Base-by-base conservation (phyloP, 1,139 yeast species). In the Protomyces inouyei region DNA sequence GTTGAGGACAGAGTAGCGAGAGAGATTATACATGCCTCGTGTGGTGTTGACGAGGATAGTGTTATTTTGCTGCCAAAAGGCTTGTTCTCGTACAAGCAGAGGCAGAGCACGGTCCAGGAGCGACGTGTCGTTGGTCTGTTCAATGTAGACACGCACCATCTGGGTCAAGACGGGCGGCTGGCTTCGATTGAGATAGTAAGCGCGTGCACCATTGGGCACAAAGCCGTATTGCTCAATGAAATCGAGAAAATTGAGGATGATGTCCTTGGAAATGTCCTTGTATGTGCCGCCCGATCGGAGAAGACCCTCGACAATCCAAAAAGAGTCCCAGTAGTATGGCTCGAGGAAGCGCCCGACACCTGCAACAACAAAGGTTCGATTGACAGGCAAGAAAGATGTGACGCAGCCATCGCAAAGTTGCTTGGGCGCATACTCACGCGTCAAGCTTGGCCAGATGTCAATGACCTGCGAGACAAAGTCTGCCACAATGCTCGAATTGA, bases 171-270 rank as follows among this genome's bases (percentile, higher is more conserved):
- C 23, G 10, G 65, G 65, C 23, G 65, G 65, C 59, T 63, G 65
- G 25, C 65, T 60, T 9, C 65, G 57, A 32, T 63, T 63, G 57
- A 57, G 59, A 35, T 63, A 63, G 51, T 63, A 63, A 18, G 38
- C 55, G 8, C 65, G 53, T 12, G 53, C 65, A n/a, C 65, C 65
- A 37, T 63, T 63, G 3, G 65, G 65, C 36, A 63, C 59, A 18
- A 63, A 63, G 40, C 65, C 65, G 28, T 40, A 63, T 18, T 52
- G 40, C 8, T 43, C 59, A 4, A 63, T 28, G 9, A 52, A 35
- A 38, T 57, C 61, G 28, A 59, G 38, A 23, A 63, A 57, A 40
- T 63, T 63, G 14, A 48, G 51, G 35, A 63, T 52, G 37, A 51
- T 57, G 45, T 63, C 52, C 21, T 23, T 10, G 4, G 65, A 65